Evolutionary conservation across 2,329 filamentous ascomycete species (phyloP), one percentile per base, ranked within the genome.

Genomic region (Thielaviopsis musarum): DNA sequence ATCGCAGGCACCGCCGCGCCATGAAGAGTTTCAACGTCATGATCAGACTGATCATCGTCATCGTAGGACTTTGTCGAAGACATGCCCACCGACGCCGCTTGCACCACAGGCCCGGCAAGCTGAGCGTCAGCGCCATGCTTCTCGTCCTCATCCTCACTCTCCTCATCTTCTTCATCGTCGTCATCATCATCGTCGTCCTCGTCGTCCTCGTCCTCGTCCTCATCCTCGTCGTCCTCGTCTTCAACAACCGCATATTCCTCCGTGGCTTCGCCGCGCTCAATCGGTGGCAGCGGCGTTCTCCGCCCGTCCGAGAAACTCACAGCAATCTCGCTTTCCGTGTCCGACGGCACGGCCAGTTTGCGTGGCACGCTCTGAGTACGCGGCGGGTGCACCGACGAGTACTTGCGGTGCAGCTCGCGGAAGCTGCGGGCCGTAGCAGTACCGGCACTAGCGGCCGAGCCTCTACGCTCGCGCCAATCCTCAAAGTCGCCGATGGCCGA

Each of bases 391-490:
- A 76, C 75, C 1, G 77, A 75, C 13, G 79, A 78, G 66, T 79
- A 82, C 64, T 80, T 82, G 52, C 78, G 72, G 65, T 83, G 79
- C 34, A 84, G 70, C 48, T 84, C 80, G 48, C 79, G 75, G 66
- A 84, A 84, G 65, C 83, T 87, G 65, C 77, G 74, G 1, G 81
- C 81, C 2, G 84, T 86, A 19, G 82, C 79, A 12, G 83, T 85
- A 69, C 82, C 86, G 15, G 77, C 76, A 64, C 83, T 87, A 21
- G 82, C 79, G 17, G 77, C 73, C 1, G 84, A 88, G 51, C 75
- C 79, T 34, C 82, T 77, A 19, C 82, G 78, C n/a, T 75, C 74
- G 9, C 68, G 68, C 17, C 68, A 67, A n/a, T 73, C 73, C 2
- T 71, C 66, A 5, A 73, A 70, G 21, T 73, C 72, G 6, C 73